Evolutionary conservation across 1,139 yeast genomes (phyloP).

Genomic region (Scheffersomyces titani): DNA sequence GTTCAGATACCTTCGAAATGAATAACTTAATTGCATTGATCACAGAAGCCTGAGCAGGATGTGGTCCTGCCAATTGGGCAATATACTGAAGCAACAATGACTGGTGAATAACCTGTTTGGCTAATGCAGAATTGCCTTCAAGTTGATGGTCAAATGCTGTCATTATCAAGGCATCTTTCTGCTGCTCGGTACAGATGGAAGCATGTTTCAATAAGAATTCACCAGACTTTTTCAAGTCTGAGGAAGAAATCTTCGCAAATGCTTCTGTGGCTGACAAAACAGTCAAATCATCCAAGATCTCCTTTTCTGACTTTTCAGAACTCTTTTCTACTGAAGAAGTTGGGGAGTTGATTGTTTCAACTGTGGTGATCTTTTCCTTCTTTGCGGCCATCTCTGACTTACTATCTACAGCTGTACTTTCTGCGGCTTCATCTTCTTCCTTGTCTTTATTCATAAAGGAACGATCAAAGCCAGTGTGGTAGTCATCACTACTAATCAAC

Average conservation of each 20-base stretch:
- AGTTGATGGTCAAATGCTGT: constrained; percentile 85
- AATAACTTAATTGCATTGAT: constrained; percentile 67
- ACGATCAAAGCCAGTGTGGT: constrained; percentile 91
- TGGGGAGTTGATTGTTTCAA: constrained; percentile 10
- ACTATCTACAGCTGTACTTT: constrained; percentile 9
- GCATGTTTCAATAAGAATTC: constrained; percentile 60
- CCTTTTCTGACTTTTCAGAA: constrained; percentile 24
- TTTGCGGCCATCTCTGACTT: constrained; percentile 3
- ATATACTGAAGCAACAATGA: constrained; percentile 80
- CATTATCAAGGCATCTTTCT: constrained; percentile 92
- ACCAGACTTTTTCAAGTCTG: constrained; percentile 51
- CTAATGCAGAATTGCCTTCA: constrained; percentile 51
- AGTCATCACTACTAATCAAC: constrained; percentile 86
- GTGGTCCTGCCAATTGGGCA: constrained; percentile 56
- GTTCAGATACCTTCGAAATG: constrained; percentile 60
- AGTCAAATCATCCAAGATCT: constrained; percentile 35
- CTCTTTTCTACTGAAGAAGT: constrained; percentile 23
- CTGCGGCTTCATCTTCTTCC: constrained; percentile 23
- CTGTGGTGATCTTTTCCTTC: constrained; percentile 7
- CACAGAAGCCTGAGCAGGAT: constrained; percentile 31
- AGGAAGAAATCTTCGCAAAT: constrained; percentile 59
- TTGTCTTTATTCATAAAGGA: constrained; percentile 68
- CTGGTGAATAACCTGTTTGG: constrained; percentile 72
- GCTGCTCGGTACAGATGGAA: constrained; percentile 73
- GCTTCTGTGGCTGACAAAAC: constrained; percentile 59